These are phyloP conservation scores for Cardamine chenopodiifolia DNA, from an alignment of 345 rosid species.

Conservation along the genomic window DNA sequence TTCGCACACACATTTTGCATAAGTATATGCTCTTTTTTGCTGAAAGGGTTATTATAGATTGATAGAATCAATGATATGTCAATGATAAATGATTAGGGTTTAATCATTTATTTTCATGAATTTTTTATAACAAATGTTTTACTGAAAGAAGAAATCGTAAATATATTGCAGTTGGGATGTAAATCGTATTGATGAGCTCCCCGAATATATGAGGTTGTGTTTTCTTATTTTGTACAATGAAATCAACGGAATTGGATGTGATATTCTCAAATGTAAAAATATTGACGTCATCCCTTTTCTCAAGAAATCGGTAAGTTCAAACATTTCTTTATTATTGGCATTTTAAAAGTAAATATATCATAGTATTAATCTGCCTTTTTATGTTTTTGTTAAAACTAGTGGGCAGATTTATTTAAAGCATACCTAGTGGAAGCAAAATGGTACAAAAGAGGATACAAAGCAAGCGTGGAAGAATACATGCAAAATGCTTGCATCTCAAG, in stretches of 20 bases:
- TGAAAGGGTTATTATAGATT: too few species aligned
- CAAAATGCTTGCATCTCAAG: constrained; percentile 46
- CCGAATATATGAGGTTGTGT: constrained; percentile 35
- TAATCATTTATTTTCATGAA: background rate
- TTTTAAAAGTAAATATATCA: too few species aligned
- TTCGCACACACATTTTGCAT: background rate
- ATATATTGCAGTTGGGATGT: constrained; percentile 33
- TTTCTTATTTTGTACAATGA: constrained; percentile 36
- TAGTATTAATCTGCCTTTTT: background rate
- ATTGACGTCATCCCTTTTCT: constrained; percentile 23
- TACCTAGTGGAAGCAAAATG: constrained; percentile 54
- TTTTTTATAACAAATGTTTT: background rate
- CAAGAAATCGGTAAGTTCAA: constrained; percentile 31
- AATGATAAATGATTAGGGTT: background rate
- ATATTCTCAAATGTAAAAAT: constrained; percentile 19
- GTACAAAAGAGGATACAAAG: constrained; percentile 42
- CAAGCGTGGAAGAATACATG: constrained; percentile 48
- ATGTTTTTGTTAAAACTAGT: constrained; percentile 29
- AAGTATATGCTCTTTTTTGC: too few species aligned
- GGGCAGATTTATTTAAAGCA: constrained; percentile 47
- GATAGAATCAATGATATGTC: too few species aligned
- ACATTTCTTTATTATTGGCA: background rate
- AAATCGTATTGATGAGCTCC: constrained; percentile 6
- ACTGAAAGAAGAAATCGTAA: background rate
- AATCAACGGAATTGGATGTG: constrained; percentile 23